These are phyloP conservation scores for Fusarium sp. DNA, from an alignment of 2,329 filamentous ascomycete species.

Conservation along the genomic window DNA sequence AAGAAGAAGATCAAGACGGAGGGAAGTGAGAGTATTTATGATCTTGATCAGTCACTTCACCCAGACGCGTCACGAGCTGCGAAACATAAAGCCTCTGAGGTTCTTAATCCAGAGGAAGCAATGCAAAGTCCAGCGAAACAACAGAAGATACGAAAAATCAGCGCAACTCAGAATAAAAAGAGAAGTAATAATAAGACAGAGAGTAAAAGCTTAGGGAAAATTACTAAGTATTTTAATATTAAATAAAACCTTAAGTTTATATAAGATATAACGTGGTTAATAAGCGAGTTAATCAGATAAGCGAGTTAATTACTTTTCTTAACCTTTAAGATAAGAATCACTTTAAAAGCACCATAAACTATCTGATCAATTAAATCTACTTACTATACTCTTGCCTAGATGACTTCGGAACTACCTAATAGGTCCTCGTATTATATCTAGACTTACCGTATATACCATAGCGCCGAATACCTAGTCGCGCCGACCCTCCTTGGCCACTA, in stretches of 20 bases:
- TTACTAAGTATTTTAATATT: conserved; percentile 85
- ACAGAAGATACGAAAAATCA: conserved; percentile 52
- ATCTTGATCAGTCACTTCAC: neutral
- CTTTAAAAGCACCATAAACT: too few species aligned
- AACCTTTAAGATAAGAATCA: too few species aligned
- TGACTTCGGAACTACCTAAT: too few species aligned
- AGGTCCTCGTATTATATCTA: too few species aligned
- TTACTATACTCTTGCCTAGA: too few species aligned
- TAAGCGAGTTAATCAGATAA: too few species aligned
- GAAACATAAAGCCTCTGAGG: conserved; percentile 50
- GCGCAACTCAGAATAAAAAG: conserved; percentile 59
- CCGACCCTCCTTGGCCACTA: too few species aligned
- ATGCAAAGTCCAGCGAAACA: conserved; percentile 48
- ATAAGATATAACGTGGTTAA: too few species aligned
- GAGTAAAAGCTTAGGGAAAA: conserved; percentile 64
- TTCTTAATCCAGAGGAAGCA: conserved; percentile 28
- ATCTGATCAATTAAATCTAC: too few species aligned
- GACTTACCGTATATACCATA: too few species aligned
- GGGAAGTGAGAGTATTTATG: neutral
- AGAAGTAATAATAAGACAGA: conserved; percentile 79
- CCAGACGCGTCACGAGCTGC: neutral
- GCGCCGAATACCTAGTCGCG: too few species aligned
- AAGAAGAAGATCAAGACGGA: neutral
- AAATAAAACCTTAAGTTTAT: neutral
- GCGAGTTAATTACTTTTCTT: too few species aligned